Conservation (phyloP, 2,329 filamentous ascomycete genomes). For the Scolecobasidium constrictum region DNA sequence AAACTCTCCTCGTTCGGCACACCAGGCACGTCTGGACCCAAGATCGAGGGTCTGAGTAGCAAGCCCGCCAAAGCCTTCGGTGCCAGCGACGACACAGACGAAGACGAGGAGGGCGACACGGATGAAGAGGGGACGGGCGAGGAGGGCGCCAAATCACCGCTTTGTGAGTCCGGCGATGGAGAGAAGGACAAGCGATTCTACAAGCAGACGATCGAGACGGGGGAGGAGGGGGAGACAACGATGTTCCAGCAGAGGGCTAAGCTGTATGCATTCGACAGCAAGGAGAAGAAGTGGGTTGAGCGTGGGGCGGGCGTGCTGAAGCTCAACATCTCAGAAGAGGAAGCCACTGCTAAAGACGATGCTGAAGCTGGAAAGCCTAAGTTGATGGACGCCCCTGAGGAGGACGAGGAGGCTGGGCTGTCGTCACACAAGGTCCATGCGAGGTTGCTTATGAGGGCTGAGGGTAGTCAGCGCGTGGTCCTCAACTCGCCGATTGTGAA, state of each 20-base stretch:
- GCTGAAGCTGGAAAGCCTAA: background rate
- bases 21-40: conserved; percentile 40
- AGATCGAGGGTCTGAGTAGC: conserved; percentile 36
- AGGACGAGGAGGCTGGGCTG: conserved; percentile 26
- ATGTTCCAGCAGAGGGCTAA: conserved; percentile 69
- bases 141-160: conserved; percentile 11
- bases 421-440: conserved; percentile 33
- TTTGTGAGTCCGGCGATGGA: conserved; percentile 35
- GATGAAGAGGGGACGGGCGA: conserved; percentile 22
- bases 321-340: conserved; percentile 55
- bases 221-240: conserved; percentile 73
- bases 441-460: conserved; percentile 81
- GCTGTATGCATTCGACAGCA: conserved; percentile 66
- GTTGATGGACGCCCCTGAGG: conserved; percentile 34
- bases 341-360: conserved; percentile 15
- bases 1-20: conserved; percentile 61
- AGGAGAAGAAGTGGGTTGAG: conserved; percentile 65
- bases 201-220: conserved; percentile 66
- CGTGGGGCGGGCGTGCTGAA: conserved; percentile 75
- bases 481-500: conserved; percentile 68
- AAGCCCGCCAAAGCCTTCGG: conserved; percentile 67
- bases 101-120: conserved; percentile 41
- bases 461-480: conserved; percentile 77
- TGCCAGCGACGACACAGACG: conserved; percentile 56
- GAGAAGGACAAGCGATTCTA: conserved; percentile 50